Conservation (phyloP, 768 basidiomycete species). For the Leucogyrophana mollusca region DNA sequence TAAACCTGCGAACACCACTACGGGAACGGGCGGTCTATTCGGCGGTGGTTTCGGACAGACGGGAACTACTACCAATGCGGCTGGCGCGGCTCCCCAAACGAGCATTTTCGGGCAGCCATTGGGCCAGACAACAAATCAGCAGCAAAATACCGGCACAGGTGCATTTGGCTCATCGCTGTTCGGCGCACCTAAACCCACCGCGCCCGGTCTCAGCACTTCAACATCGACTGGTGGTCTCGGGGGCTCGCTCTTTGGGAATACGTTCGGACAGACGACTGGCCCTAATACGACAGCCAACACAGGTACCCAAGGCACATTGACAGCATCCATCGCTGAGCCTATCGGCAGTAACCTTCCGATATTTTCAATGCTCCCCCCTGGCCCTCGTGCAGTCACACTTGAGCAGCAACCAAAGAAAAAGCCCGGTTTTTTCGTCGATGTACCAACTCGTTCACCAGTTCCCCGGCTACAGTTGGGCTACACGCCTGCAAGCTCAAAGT, state of each 20-base stretch:
- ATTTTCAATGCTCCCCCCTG: conserved; percentile 72
- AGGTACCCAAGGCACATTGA: conserved; percentile 58
- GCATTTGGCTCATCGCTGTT: conserved; percentile 48
- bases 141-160: conserved; percentile 30
- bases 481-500: conserved; percentile 58
- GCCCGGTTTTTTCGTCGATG: conserved; percentile 71
- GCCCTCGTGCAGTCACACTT: conserved; percentile 59
- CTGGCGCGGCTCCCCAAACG: conserved; percentile 26
- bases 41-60: conserved; percentile 50
- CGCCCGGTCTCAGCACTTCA: conserved; percentile 45
- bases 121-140: conserved; percentile 40
- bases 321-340: conserved; percentile 87
- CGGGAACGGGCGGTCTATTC: conserved; percentile 40
- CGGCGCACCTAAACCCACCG: conserved; percentile 46
- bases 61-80: conserved; percentile 26
- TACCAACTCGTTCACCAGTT: conserved; percentile 68
- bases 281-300: conserved; percentile 41
- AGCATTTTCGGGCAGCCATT: conserved; percentile 53
- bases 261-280: conserved; percentile 23
- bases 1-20: conserved; percentile 28
- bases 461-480: conserved; percentile 67
- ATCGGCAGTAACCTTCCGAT: conserved; percentile 71
- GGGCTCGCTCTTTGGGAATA: conserved; percentile 38
- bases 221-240: conserved; percentile 38
- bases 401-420: conserved; percentile 75